Evolutionary conservation across 495 filamentous ascomycete species (phyloP).

Genomic region (Daldinia caldariorum): DNA sequence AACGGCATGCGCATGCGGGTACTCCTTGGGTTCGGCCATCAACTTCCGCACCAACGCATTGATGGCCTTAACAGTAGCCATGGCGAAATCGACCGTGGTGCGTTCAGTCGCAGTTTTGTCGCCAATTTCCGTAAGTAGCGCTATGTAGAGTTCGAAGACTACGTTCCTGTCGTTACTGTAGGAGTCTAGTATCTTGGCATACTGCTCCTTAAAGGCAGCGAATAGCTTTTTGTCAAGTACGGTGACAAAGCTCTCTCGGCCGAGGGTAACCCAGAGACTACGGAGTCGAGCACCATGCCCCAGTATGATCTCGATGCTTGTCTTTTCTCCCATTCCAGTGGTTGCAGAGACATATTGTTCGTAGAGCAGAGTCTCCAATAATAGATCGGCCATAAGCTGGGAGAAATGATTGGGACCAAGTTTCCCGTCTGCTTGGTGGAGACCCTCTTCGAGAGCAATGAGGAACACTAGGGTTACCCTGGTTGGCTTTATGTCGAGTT

Average conservation of each 20-base stretch:
- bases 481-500: conserved; percentile 50
- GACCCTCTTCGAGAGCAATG: conserved; percentile 66
- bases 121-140: conserved; percentile 59
- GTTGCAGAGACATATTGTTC: conserved; percentile 62
- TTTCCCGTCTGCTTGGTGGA: conserved; percentile 40
- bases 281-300: conserved; percentile 62
- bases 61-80: conserved; percentile 48
- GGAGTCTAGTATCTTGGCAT: conserved; percentile 51
- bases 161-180: conserved; percentile 54
- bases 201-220: conserved; percentile 65
- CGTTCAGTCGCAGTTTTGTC: conserved; percentile 48
- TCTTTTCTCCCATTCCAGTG: conserved; percentile 50
- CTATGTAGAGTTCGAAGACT: conserved; percentile 55
- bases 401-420: conserved; percentile 53
- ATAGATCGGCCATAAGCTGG: conserved; percentile 66
- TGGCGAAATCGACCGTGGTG: conserved; percentile 52
- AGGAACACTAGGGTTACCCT: conserved; percentile 66
- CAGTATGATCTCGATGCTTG: conserved; percentile 58
- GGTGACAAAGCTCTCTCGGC: conserved; percentile 56
- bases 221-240: conserved; percentile 64
- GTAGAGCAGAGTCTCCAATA: conserved; percentile 67
- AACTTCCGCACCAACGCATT: conserved; percentile 51
- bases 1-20: conserved; percentile 29
- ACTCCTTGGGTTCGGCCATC: conserved; percentile 26
- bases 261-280: conserved; percentile 60